Percentiles rank a stretch among this genome's conserved stretches.
These are phyloP conservation scores for Paratinospora sagittata DNA, from an alignment of 164 flowering plant species.

Conservation along the genomic window DNA sequence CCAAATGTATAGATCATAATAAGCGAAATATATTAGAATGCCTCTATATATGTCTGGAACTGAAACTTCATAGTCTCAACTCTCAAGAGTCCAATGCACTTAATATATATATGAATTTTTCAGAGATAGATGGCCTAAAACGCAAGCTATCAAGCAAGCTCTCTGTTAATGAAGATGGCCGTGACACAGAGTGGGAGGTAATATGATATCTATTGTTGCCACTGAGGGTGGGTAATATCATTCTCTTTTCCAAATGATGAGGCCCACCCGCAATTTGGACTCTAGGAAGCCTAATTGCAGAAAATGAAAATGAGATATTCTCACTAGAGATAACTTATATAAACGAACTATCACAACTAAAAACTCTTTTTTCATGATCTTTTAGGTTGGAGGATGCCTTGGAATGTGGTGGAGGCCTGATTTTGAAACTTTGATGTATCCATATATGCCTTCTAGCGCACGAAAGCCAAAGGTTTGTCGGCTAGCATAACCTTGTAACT, in stretches of 20 bases:
- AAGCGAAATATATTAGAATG: neutral
- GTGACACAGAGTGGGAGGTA: slow-evolving; percentile 60
- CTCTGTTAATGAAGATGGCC: slow-evolving; percentile 28
- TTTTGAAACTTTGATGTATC: slow-evolving; percentile 54
- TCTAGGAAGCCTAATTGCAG: neutral
- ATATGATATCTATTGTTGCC: neutral
- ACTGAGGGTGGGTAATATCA: neutral
- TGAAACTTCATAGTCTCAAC: neutral
- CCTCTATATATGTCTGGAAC: neutral
- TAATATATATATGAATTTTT: neutral
- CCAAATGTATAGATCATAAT: neutral
- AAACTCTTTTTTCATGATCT: slow-evolving; percentile 9
- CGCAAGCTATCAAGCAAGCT: slow-evolving; percentile 69
- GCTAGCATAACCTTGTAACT: neutral
- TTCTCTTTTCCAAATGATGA: neutral
- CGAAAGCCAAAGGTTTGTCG: slow-evolving; percentile 49
- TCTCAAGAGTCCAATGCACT: slow-evolving; percentile 9
- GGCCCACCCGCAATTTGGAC: neutral
- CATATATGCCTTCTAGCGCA: slow-evolving; percentile 49
- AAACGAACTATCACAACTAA: neutral
- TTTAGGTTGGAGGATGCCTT: slow-evolving; percentile 73
- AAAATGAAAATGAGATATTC: no score
- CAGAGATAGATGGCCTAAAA: slow-evolving; percentile 58
- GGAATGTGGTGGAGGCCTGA: slow-evolving; percentile 87
- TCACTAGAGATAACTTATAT: neutral